phyloP scores from a whole-genome alignment of 2,329 filamentous ascomycete species.

The Teratosphaeria destructans region DNA sequence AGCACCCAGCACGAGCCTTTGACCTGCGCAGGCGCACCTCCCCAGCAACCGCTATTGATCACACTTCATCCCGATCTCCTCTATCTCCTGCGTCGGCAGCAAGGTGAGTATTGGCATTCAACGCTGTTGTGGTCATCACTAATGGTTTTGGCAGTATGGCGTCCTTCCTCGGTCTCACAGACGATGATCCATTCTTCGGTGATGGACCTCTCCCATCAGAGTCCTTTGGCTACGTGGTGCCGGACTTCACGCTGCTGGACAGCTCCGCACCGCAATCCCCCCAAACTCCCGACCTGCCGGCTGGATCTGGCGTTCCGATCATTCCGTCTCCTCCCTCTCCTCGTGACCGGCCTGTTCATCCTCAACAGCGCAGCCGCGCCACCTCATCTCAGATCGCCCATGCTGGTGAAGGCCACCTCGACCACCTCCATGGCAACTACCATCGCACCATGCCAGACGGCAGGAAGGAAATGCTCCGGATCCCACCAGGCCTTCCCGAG shows the following conservation, averaged over 20 bases:
- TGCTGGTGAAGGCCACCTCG: not conserved
- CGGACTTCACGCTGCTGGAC: not conserved
- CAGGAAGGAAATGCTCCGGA: not conserved
- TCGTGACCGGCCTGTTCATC: not conserved
- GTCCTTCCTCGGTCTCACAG: not conserved
- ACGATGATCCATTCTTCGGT: not conserved
- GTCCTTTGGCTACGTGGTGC: not conserved
- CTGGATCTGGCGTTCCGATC: not conserved
- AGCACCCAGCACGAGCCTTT: not conserved
- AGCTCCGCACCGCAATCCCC: not conserved
- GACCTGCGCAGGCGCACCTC: not conserved
- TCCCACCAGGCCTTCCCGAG: not conserved
- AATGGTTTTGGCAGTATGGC: not conserved
- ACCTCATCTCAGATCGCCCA: not conserved
- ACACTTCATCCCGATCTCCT: not conserved
- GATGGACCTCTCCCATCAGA: not conserved
- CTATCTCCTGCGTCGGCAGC: not conserved
- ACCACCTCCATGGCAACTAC: not conserved
- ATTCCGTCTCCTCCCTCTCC: not conserved
- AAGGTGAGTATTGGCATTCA: not conserved
- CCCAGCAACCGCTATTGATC: not conserved
- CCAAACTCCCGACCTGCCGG: not conserved
- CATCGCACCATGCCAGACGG: not conserved
- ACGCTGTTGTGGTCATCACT: not conserved
- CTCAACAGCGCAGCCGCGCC: not conserved